A percentile compares a stretch with the other conserved stretches of the same genome.
Conservation (phyloP, 768 basidiomycete species). For the Mycena sanguinolenta region DNA sequence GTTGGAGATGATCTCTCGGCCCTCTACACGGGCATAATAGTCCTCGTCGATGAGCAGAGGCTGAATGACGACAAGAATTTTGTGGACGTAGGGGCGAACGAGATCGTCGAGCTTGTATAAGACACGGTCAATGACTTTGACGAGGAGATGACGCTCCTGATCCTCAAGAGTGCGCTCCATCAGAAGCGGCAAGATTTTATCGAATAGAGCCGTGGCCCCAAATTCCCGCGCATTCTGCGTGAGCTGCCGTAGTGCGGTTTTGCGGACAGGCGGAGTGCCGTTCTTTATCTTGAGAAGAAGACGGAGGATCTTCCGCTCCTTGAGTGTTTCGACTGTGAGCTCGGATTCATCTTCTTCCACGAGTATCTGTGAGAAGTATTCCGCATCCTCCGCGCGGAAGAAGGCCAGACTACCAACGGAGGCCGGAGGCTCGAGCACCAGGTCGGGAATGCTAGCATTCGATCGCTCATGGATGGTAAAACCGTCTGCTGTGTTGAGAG, state of each 20-base stretch:
- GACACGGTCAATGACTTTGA: constrained; percentile 98
- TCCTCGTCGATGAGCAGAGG: constrained; percentile 98
- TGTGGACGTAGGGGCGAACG: constrained; percentile 98
- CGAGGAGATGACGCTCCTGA: constrained; percentile 96
- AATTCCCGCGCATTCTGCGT: constrained; percentile 99
- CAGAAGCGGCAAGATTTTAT: constrained; percentile 96
- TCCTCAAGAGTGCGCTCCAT: constrained; percentile 99
- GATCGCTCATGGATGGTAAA: constrained; percentile 98
- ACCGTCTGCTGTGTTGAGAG: constrained; percentile 73
- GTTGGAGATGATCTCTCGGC: constrained; percentile 99
- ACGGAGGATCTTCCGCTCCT: constrained; percentile 99
- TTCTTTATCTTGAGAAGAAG: constrained; percentile 98
- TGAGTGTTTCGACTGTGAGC: constrained; percentile 95
- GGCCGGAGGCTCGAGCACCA: constrained; percentile 93
- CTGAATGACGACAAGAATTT: constrained; percentile 99
- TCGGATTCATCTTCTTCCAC: constrained; percentile 95
- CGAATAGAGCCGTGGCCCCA: constrained; percentile 96
- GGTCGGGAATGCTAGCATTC: constrained; percentile 87
- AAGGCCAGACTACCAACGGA: constrained; percentile 96
- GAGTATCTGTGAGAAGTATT: constrained; percentile 95
- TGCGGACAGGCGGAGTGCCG: constrained; percentile 97
- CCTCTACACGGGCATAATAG: constrained; percentile 95
- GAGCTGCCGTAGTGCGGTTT: constrained; percentile 96
- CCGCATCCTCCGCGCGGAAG: constrained; percentile 97
- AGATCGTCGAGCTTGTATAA: constrained; percentile 99